Conservation (phyloP, 805 yeast genomes). For the Metschnikowia lunata region DNA sequence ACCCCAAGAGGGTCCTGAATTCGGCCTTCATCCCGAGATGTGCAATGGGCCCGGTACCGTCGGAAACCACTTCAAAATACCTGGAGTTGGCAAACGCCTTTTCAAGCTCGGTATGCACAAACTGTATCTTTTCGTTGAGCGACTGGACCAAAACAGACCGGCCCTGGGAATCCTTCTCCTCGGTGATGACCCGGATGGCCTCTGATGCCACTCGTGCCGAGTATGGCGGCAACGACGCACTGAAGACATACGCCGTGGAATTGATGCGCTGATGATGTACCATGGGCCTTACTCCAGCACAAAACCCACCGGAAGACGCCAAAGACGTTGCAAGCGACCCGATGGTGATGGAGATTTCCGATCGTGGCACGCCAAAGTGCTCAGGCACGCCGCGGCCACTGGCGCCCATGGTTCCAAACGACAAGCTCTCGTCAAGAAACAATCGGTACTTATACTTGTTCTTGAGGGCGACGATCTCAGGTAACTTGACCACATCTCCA, state of each 20-base stretch:
- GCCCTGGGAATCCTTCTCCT: conserved; percentile 28
- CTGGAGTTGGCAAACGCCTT: conserved; percentile 31
- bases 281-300: conserved; percentile 81
- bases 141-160: conserved; percentile 28
- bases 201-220: conserved; percentile 64
- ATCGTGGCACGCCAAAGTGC: conserved; percentile 60
- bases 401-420: conserved; percentile 80
- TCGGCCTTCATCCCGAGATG: conserved; percentile 57
- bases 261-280: conserved; percentile 89
- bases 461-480: conserved; percentile 66
- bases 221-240: conserved; percentile 93
- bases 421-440: conserved; percentile 80
- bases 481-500: conserved; percentile 77
- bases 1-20: conserved; percentile 39
- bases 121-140: conserved; percentile 39
- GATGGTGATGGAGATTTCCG: conserved; percentile 76
- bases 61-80: conserved; percentile 52
- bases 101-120: conserved; percentile 39
- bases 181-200: conserved; percentile 46
- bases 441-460: conserved; percentile 79
- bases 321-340: conserved; percentile 82
- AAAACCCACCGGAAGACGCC: conserved; percentile 90
- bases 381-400: conserved; percentile 87
- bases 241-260: conserved; percentile 84
- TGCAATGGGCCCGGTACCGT: conserved; percentile 58